phyloP scores from a whole-genome alignment of 441 rosid genomes.

The Theobroma grandiflorum region DNA sequence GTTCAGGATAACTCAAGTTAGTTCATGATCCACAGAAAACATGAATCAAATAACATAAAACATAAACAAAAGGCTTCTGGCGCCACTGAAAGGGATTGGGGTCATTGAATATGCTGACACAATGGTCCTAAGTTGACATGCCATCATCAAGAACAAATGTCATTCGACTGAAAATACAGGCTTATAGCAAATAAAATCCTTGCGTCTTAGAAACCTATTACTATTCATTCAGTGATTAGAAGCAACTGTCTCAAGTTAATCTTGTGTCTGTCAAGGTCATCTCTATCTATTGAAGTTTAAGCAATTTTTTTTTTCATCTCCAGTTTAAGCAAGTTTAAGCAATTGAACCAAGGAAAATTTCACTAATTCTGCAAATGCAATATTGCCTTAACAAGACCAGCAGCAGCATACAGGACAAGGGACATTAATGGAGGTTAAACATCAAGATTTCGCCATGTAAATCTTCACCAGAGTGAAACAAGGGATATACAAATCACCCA shows the following conservation, averaged over 20 bases:
- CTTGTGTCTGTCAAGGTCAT: constrained; percentile 13
- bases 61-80: neutral
- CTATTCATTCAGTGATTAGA: neutral
- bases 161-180: constrained; percentile 6
- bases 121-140: neutral
- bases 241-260: constrained; percentile 2
- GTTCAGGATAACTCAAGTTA: neutral
- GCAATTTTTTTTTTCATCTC: neutral
- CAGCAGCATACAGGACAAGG: neutral
- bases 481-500: neutral
- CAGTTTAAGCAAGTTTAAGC: neutral
- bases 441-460: neutral
- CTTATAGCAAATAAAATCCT: neutral
- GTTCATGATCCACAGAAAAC: neutral
- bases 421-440: neutral
- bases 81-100: constrained; percentile 3
- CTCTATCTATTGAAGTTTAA: constrained; percentile 14
- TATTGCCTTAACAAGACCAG: neutral
- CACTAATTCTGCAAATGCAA: neutral
- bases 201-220: neutral
- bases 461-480: neutral
- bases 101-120: neutral
- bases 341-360: neutral
- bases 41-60: neutral
- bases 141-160: neutral